Conservation (phyloP, 441 rosid species). For the Erysimum cheiri region DNA sequence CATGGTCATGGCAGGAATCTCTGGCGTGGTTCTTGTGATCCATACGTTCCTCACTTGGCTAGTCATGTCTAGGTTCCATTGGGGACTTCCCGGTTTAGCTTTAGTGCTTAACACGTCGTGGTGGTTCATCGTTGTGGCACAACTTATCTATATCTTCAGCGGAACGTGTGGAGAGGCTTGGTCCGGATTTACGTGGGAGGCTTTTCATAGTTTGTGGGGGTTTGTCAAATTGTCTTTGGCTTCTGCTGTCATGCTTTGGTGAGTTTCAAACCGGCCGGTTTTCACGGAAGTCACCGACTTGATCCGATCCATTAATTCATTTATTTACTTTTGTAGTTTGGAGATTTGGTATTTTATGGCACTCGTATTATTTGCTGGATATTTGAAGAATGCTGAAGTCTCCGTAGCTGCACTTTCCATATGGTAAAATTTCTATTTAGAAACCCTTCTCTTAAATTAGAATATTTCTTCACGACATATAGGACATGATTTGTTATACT, state of each 20-base stretch:
- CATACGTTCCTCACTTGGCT: slow-evolving; percentile 48
- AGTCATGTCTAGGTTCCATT: slow-evolving; percentile 38
- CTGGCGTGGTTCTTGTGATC: slow-evolving; percentile 46
- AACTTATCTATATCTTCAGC: slow-evolving; percentile 50
- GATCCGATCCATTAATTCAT: not conserved
- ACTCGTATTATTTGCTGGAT: slow-evolving; percentile 80
- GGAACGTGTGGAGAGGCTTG: slow-evolving; percentile 59
- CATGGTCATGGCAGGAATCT: slow-evolving; percentile 55
- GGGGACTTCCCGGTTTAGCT: slow-evolving; percentile 58
- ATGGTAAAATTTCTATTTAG: slow-evolving; percentile 48
- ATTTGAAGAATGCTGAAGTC: slow-evolving; percentile 72
- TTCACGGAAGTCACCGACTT: not conserved
- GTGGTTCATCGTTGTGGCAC: slow-evolving; percentile 55
- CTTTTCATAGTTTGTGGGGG: slow-evolving; percentile 56
- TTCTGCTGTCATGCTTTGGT: slow-evolving; percentile 73
- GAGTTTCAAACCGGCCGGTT: not conserved
- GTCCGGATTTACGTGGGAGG: slow-evolving; percentile 57
- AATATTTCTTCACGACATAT: not conserved
- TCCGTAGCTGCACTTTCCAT: slow-evolving; percentile 83
- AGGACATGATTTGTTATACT: slow-evolving; percentile 1
- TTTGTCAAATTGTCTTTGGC: slow-evolving; percentile 61
- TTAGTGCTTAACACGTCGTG: slow-evolving; percentile 56
- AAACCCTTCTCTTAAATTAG: slow-evolving; percentile 28
- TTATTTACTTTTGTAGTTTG: slow-evolving; percentile 52
- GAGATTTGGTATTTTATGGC: slow-evolving; percentile 88